phyloP scores from a whole-genome alignment of 768 basidiomycete species.

The Tricholoma sp. region DNA sequence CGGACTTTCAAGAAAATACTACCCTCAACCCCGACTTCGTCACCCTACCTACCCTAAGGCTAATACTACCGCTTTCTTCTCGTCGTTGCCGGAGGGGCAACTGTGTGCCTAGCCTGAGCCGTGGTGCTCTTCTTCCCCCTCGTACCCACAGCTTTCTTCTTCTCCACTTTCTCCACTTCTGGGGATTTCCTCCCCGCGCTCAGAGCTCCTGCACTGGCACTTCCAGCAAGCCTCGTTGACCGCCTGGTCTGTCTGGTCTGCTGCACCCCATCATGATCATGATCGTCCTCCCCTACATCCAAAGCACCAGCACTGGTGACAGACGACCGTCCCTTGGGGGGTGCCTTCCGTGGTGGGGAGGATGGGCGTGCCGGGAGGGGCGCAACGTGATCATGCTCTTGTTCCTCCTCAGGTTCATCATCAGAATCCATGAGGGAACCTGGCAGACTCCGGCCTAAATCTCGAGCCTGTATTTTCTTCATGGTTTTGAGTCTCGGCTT shows the following conservation, averaged over 20 bases:
- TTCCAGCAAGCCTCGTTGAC: neutral
- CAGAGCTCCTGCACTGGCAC: neutral
- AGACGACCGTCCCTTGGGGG: conserved; percentile 24
- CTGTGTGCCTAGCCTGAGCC: neutral
- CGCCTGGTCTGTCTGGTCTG: neutral
- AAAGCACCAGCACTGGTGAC: neutral
- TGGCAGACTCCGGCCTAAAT: conserved; percentile 31
- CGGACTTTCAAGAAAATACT: neutral
- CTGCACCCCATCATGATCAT: neutral
- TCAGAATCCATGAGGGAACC: conserved; percentile 39
- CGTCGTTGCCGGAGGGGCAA: neutral
- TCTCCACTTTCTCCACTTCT: neutral
- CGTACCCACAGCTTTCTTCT: neutral
- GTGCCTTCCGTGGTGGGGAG: conserved; percentile 16
- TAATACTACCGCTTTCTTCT: conserved; percentile 15
- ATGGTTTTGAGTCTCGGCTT: neutral
- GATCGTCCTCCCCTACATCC: neutral
- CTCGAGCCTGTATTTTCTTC: conserved; percentile 4
- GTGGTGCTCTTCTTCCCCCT: conserved; percentile 8
- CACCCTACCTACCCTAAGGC: neutral
- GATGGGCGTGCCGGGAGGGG: conserved; percentile 32
- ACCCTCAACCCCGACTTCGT: neutral
- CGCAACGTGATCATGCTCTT: conserved; percentile 17
- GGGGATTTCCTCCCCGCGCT: neutral
- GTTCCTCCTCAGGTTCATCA: conserved; percentile 23